These are phyloP conservation scores for Vinca minor DNA, from an alignment of 257 asterid species.

Conservation along the genomic window DNA sequence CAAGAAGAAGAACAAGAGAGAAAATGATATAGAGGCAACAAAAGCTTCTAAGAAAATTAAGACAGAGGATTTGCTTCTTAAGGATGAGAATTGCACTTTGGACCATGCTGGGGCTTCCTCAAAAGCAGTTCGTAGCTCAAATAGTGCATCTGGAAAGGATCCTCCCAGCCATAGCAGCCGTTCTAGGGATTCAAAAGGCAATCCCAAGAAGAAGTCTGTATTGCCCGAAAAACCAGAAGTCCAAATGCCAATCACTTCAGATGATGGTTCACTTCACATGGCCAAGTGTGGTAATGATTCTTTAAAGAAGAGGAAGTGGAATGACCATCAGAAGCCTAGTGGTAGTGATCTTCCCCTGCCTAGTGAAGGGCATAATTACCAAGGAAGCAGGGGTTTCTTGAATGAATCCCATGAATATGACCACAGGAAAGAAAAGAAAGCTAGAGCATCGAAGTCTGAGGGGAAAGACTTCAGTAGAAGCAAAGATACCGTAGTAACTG, in stretches of 20 bases:
- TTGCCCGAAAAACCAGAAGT: slow-evolving; percentile 28
- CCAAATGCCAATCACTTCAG: slow-evolving; percentile 34
- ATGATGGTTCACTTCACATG: slow-evolving; percentile 34
- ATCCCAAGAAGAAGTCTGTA: slow-evolving; percentile 23
- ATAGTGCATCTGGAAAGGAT: slow-evolving; percentile 39
- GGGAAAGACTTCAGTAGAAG: slow-evolving; percentile 48
- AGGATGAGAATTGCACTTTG: slow-evolving; percentile 52
- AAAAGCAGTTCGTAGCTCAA: slow-evolving; percentile 48
- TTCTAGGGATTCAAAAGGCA: slow-evolving; percentile 35
- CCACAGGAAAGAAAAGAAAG: slow-evolving; percentile 63
- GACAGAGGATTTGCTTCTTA: slow-evolving; percentile 39
- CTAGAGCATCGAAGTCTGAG: slow-evolving; percentile 55
- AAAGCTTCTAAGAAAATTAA: slow-evolving; percentile 62
- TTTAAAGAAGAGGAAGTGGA: slow-evolving; percentile 51
- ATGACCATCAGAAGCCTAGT: slow-evolving; percentile 31
- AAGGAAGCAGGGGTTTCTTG: slow-evolving; percentile 29
- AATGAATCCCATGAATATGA: slow-evolving; percentile 46
- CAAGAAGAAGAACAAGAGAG: slow-evolving; percentile 50
- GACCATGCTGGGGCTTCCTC: slow-evolving; percentile 44
- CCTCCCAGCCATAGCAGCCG: slow-evolving; percentile 27
- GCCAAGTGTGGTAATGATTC: slow-evolving; percentile 42
- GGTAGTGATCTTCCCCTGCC: slow-evolving; percentile 23
- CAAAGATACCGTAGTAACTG: slow-evolving; percentile 32
- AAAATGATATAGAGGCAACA: slow-evolving; percentile 43
- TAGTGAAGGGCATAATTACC: slow-evolving; percentile 29